Evolutionary conservation across 768 basidiomycete genomes (phyloP).

Genomic region (Xerocomus potaroensis): DNA sequence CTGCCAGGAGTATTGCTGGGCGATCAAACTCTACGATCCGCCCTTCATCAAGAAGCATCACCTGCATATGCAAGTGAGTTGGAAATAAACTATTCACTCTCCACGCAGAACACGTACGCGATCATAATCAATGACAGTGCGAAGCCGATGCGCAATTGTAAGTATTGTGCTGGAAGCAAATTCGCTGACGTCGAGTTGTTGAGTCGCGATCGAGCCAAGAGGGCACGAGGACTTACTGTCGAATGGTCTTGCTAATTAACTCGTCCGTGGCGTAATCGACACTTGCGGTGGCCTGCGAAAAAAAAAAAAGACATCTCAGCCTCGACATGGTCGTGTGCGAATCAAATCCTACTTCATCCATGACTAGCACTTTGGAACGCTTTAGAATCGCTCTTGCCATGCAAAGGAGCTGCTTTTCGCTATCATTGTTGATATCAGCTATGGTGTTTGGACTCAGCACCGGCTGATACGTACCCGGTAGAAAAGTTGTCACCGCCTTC

Average conservation of each 20-base stretch:
- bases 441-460: background rate
- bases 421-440: constrained; percentile 20
- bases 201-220: background rate
- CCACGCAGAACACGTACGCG: constrained; percentile 44
- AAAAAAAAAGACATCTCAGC: background rate
- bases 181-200: constrained; percentile 40
- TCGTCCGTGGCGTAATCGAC: constrained; percentile 90
- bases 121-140: constrained; percentile 82
- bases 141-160: constrained; percentile 77
- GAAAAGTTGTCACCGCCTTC: constrained; percentile 92
- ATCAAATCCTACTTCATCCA: constrained; percentile 64
- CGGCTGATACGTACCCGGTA: constrained; percentile 50
- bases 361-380: constrained; percentile 70
- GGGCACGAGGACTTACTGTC: constrained; percentile 48
- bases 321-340: background rate
- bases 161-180: constrained; percentile 79
- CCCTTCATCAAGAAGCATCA: constrained; percentile 76
- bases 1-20: constrained; percentile 50
- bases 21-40: constrained; percentile 75
- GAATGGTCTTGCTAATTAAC: constrained; percentile 75
- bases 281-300: constrained; percentile 70
- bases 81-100: constrained; percentile 5
- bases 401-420: constrained; percentile 82
- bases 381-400: constrained; percentile 86
- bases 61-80: constrained; percentile 35